A percentile compares a stretch with the other conserved stretches of the same genome.
Evolutionary conservation across 2,329 filamentous ascomycete species (phyloP).

Genomic region (Colletotrichum acutatum): DNA sequence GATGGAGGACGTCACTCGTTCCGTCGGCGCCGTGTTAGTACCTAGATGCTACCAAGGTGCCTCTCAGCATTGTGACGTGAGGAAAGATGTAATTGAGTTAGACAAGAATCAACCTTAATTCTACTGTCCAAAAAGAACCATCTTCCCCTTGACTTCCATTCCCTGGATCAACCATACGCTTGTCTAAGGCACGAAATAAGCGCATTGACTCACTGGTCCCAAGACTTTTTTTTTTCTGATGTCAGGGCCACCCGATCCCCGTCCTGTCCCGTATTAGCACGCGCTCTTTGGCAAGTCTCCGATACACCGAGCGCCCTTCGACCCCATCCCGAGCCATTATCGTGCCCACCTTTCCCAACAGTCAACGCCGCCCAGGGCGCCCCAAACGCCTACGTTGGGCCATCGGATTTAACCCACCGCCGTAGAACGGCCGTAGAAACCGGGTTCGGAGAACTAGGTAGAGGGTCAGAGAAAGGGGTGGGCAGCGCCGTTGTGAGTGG

Average conservation of each 20-base stretch:
- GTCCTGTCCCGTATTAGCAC: background rate
- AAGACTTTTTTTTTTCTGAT: background rate
- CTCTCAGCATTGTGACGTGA: slow-evolving; percentile 10
- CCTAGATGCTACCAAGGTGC: background rate
- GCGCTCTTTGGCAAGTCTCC: slow-evolving; percentile 13
- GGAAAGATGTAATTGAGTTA: background rate
- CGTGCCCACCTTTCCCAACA: slow-evolving; percentile 16
- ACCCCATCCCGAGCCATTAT: slow-evolving; percentile 22
- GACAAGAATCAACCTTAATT: background rate
- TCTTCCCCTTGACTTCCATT: background rate
- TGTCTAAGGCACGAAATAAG: background rate
- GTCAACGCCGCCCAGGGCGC: background rate
- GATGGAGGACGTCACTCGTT: slow-evolving; percentile 5
- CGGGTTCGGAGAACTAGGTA: background rate
- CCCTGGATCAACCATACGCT: background rate
- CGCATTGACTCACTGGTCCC: background rate
- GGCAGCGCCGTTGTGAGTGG: background rate
- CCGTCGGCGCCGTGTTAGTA: background rate
- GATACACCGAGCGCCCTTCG: slow-evolving; percentile 15
- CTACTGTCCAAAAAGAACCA: background rate
- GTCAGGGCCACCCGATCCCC: background rate
- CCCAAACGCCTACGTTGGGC: background rate
- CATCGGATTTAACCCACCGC: background rate
- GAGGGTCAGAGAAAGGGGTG: background rate
- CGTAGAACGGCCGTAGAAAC: background rate